Percentiles rank a stretch among this genome's conserved stretches.
phyloP scores from a whole-genome alignment of 768 basidiomycete species.

The Tylopilus felleus region DNA sequence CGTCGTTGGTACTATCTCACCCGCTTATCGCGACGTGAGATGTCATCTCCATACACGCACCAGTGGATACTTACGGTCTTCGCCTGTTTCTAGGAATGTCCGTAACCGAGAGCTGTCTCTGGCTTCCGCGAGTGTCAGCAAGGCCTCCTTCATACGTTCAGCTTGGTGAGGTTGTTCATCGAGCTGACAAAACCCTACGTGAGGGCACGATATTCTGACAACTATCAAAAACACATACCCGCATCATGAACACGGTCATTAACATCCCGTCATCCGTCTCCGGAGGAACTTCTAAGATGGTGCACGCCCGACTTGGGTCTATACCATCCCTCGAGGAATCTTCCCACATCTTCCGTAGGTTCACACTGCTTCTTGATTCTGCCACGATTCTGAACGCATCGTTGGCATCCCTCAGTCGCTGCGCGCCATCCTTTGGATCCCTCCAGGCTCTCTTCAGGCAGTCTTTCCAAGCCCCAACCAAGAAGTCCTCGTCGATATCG shows the following conservation, averaged over 20 bases:
- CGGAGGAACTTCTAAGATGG: slow-evolving; percentile 62
- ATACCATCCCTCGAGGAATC: slow-evolving; percentile 53
- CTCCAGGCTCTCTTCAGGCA: slow-evolving; percentile 57
- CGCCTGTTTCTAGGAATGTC: slow-evolving; percentile 60
- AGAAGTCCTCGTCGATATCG: slow-evolving; percentile 66
- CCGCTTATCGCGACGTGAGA: slow-evolving; percentile 44
- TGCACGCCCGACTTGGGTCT: slow-evolving; percentile 69
- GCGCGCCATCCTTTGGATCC: slow-evolving; percentile 40
- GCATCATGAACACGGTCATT: slow-evolving; percentile 64
- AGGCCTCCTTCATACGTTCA: slow-evolving; percentile 70
- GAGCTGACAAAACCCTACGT: slow-evolving; percentile 41
- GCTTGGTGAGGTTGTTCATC: slow-evolving; percentile 66
- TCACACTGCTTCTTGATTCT: slow-evolving; percentile 53
- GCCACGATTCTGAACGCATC: slow-evolving; percentile 70
- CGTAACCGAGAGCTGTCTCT: slow-evolving; percentile 70
- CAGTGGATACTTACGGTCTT: slow-evolving; percentile 62
- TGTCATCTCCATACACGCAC: background rate
- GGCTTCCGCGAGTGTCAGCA: slow-evolving; percentile 70
- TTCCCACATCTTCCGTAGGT: slow-evolving; percentile 50
- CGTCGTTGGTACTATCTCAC: slow-evolving; percentile 51
- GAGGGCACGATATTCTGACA: slow-evolving; percentile 3
- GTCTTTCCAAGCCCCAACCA: slow-evolving; percentile 66
- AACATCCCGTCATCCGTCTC: slow-evolving; percentile 80
- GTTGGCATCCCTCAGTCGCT: slow-evolving; percentile 52
- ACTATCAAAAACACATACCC: slow-evolving; percentile 44